Base-by-base conservation (phyloP, 345 rosid genomes). In the Rhizophora mangle region DNA sequence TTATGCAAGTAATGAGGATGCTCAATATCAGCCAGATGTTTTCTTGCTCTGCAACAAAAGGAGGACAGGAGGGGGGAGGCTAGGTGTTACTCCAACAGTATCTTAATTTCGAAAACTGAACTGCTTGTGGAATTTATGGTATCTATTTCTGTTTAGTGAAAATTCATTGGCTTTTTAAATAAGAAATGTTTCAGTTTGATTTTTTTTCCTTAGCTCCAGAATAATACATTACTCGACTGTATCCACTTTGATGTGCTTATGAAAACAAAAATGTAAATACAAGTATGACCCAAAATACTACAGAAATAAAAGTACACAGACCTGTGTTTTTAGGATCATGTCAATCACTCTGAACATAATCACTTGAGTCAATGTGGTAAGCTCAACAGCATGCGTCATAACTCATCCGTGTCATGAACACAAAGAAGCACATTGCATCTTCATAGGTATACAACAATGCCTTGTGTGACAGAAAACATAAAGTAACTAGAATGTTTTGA, bases 1-100 rank as follows among this genome's bases (percentile, higher is more conserved):
- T 34, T 60, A 73, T 60, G 66, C 55, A 60, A 72, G 15, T 49
- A 65, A 72, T 51, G 22, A 37, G 16, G 34, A 59, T 26, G 43
- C 53, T 51, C 47, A 24, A 60, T 47, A 49, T 72, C 54, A 51
- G 60, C 39, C 9, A 26, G 29, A 11, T 43, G 49, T 43, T 43
- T 43, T 2, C 18, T 43, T 43, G 49, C 16, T 43, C 49, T 43
- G 16, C 18, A 9, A 43, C 5, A 2, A 43, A 43, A 43, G 49
- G 49, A 43, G 15, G 46, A 11, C 13, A 11, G 15, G 46, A 2
- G 46, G 13, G 18, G 49, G 18, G 49, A 13, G 16, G 49, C 5
- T 13, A 43, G 49, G 60, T 65, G 51, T 24, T 43, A 47, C 21
- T 24, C 57, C 26, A 34, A 65, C 34, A 26, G 64, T 43, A 37